Percentiles rank a stretch among this genome's conserved stretches.
Evolutionary conservation across 495 filamentous ascomycete species (phyloP).

Genomic region (Aspergillus heteromorphus): DNA sequence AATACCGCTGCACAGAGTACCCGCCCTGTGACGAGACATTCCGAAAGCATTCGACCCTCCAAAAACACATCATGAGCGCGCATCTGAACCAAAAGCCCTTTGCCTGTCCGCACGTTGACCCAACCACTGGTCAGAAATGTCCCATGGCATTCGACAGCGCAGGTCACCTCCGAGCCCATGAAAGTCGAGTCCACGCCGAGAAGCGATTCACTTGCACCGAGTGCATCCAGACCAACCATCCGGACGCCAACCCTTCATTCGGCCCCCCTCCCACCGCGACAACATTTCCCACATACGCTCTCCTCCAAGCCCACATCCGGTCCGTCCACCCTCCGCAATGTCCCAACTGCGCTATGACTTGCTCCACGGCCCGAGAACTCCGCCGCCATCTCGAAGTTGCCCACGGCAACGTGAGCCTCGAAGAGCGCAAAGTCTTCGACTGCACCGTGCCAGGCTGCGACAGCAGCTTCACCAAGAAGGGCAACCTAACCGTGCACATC

Average conservation of each 20-base stretch:
- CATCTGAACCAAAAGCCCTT: slow-evolving; percentile 69
- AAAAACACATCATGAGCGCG: slow-evolving; percentile 67
- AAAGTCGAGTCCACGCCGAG: slow-evolving; percentile 61
- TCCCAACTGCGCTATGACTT: slow-evolving; percentile 61
- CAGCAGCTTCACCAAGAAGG: slow-evolving; percentile 68
- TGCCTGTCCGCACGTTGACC: slow-evolving; percentile 54
- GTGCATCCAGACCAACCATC: slow-evolving; percentile 42
- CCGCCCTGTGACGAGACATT: slow-evolving; percentile 74
- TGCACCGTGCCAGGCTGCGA: slow-evolving; percentile 63
- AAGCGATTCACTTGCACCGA: slow-evolving; percentile 67
- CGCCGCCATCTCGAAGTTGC: slow-evolving; percentile 64
- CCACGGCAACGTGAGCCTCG: slow-evolving; percentile 56
- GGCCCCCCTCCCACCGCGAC: slow-evolving; percentile 15
- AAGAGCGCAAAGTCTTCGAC: slow-evolving; percentile 54
- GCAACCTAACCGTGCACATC: slow-evolving; percentile 75
- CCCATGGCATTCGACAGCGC: slow-evolving; percentile 64
- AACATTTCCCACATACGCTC: slow-evolving; percentile 65
- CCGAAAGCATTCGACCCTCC: slow-evolving; percentile 81
- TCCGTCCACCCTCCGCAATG: slow-evolving; percentile 70
- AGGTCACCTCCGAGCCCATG: slow-evolving; percentile 63
- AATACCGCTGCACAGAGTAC: slow-evolving; percentile 66
- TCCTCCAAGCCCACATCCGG: slow-evolving; percentile 66
- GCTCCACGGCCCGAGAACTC: slow-evolving; percentile 53
- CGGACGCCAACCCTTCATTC: slow-evolving; percentile 7
- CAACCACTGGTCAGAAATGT: slow-evolving; percentile 55